Percentiles rank a stretch among this genome's conserved stretches.
Conservation (phyloP, 805 yeast species). For the Candida endomychidarum region DNA sequence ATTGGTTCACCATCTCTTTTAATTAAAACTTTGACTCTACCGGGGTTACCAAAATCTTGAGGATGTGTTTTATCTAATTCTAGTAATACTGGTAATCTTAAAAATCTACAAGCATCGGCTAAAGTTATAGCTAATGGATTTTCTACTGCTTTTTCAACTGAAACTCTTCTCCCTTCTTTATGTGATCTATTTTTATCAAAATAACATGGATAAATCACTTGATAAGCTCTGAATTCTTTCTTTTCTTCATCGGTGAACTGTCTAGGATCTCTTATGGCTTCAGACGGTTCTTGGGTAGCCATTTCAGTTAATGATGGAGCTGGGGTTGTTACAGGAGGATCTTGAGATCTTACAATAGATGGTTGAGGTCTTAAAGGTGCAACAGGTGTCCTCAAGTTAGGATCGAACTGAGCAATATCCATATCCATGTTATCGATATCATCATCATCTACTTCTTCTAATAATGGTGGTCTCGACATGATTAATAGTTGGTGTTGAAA, state of each 20-base stretch:
- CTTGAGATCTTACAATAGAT: slow-evolving; percentile 61
- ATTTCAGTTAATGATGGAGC: slow-evolving; percentile 20
- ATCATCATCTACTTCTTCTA: slow-evolving; percentile 80
- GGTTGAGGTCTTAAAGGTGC: slow-evolving; percentile 67
- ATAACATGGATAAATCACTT: slow-evolving; percentile 85
- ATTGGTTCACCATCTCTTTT: slow-evolving; percentile 49
- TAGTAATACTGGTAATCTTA: slow-evolving; percentile 45
- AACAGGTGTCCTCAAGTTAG: slow-evolving; percentile 57
- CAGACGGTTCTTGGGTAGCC: slow-evolving; percentile 13
- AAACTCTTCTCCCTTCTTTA: slow-evolving; percentile 81
- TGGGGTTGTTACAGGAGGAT: slow-evolving; percentile 33
- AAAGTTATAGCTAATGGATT: slow-evolving; percentile 87
- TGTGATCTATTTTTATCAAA: slow-evolving; percentile 78
- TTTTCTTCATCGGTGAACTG: slow-evolving; percentile 54
- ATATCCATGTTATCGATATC: slow-evolving; percentile 90
- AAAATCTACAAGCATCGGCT: slow-evolving; percentile 64
- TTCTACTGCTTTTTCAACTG: slow-evolving; percentile 63
- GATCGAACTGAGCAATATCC: slow-evolving; percentile 92
- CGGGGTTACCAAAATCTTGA: slow-evolving; percentile 96
- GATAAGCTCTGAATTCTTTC: slow-evolving; percentile 66
- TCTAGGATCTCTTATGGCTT: slow-evolving; percentile 30
- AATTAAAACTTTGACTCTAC: slow-evolving; percentile 80
- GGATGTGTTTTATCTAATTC: slow-evolving; percentile 91
- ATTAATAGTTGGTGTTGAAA: background rate
- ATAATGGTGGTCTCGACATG: slow-evolving; percentile 55